Percentiles rank a stretch among this genome's conserved stretches.
phyloP scores from a whole-genome alignment of 1,284 basidiomycete genomes.

The Boletus sp. region DNA sequence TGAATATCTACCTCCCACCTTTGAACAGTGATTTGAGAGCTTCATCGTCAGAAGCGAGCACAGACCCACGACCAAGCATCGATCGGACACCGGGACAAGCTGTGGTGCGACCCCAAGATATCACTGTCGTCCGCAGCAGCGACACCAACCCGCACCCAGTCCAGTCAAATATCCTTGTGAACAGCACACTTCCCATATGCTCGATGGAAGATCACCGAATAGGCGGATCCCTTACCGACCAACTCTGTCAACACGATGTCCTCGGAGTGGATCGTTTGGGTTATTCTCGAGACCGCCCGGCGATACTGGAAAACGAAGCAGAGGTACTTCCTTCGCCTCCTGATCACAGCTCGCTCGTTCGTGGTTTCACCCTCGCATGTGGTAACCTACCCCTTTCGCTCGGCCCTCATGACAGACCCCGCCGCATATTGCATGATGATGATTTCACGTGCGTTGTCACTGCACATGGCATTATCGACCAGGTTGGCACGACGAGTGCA shows the following conservation, averaged over 20 bases:
- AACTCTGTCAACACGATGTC: not conserved
- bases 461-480: constrained; percentile 39
- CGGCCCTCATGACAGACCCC: constrained; percentile 41
- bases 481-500: constrained; percentile 22
- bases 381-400: constrained; percentile 26
- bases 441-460: constrained; percentile 31
- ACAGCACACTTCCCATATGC: not conserved
- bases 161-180: not conserved
- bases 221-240: not conserved
- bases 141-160: not conserved
- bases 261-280: not conserved
- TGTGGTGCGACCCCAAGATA: not conserved
- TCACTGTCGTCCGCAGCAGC: not conserved
- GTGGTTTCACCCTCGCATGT: constrained; percentile 3
- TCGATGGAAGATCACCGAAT: not conserved
- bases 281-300: not conserved
- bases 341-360: constrained; percentile 4
- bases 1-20: constrained; percentile 13
- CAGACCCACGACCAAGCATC: not conserved
- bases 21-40: not conserved
- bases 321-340: not conserved
- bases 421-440: constrained; percentile 35
- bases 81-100: not conserved
- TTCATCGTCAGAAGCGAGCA: not conserved
- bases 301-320: not conserved